Percentiles rank a stretch among this genome's conserved stretches.
Evolutionary conservation across 805 yeast genomes (phyloP).

Genomic region (Suhomyces sp.): DNA sequence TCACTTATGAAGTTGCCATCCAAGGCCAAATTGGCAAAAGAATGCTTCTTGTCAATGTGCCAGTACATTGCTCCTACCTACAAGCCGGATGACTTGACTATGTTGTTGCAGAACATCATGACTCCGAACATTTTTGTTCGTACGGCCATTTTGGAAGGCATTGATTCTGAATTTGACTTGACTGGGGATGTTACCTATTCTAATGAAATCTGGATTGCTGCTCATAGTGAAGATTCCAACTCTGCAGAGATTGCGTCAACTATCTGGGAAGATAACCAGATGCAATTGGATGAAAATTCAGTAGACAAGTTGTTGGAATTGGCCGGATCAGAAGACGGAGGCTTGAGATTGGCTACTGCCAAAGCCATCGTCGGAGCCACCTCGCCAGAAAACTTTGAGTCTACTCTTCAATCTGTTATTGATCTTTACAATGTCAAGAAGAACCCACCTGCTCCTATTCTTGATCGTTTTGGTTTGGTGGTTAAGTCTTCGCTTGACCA

Average conservation of each 20-base stretch:
- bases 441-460: constrained; percentile 70
- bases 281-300: constrained; percentile 44
- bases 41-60: constrained; percentile 72
- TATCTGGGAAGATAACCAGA: constrained; percentile 80
- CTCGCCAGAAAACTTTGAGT: constrained; percentile 22
- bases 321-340: constrained; percentile 56
- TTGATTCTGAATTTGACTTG: constrained; percentile 79
- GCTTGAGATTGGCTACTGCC: constrained; percentile 72
- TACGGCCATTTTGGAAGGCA: constrained; percentile 71
- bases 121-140: constrained; percentile 71
- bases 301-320: constrained; percentile 47
- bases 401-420: constrained; percentile 45
- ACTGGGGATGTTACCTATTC: constrained; percentile 45
- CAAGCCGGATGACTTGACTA: constrained; percentile 51
- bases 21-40: constrained; percentile 78
- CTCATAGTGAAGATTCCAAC: constrained; percentile 66
- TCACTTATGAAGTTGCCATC: constrained; percentile 69
- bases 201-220: constrained; percentile 73
- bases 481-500: constrained; percentile 58
- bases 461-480: constrained; percentile 78
- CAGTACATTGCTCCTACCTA: constrained; percentile 71
- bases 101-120: constrained; percentile 55
- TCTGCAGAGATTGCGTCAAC: constrained; percentile 67
- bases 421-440: constrained; percentile 57
- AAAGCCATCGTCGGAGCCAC: constrained; percentile 60